Percentiles rank a stretch among this genome's conserved stretches.
Evolutionary conservation across 202 grass and related monocot genomes (phyloP).

Genomic region (Bolboschoenoplectus hybrid): DNA sequence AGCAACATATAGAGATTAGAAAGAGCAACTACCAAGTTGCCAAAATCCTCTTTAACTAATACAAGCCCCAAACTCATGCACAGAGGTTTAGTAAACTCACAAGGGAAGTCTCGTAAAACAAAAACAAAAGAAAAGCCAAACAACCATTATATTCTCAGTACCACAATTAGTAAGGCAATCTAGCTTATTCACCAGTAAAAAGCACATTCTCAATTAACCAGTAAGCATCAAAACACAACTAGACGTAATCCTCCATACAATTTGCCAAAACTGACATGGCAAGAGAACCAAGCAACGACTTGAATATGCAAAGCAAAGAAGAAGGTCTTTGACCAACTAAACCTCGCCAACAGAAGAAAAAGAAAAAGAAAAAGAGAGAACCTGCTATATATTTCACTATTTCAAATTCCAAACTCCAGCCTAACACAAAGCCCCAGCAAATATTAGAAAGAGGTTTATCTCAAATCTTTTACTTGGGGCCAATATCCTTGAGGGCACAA

Average conservation of each 20-base stretch:
- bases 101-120: too few relatives aligned
- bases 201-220: not conserved
- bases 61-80: too few relatives aligned
- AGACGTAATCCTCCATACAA: not conserved
- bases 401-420: slow-evolving; percentile 15
- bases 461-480: slow-evolving; percentile 50
- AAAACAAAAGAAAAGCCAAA: too few relatives aligned
- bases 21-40: too few relatives aligned
- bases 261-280: not conserved
- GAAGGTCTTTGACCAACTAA: slow-evolving; percentile 1
- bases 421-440: slow-evolving; percentile 18
- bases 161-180: too few relatives aligned
- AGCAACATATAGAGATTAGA: too few relatives aligned
- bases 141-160: too few relatives aligned
- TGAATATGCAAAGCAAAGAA: not conserved
- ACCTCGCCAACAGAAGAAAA: not conserved
- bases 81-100: too few relatives aligned
- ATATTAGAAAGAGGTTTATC: not conserved
- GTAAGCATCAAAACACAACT: not conserved
- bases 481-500: slow-evolving; percentile 68
- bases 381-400: slow-evolving; percentile 10
- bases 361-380: not conserved
- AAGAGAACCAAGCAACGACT: not conserved
- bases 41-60: too few relatives aligned
- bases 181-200: not conserved